These are phyloP conservation scores for Solanum hybrid DNA, from an alignment of 305 asterid genomes.

Conservation along the genomic window DNA sequence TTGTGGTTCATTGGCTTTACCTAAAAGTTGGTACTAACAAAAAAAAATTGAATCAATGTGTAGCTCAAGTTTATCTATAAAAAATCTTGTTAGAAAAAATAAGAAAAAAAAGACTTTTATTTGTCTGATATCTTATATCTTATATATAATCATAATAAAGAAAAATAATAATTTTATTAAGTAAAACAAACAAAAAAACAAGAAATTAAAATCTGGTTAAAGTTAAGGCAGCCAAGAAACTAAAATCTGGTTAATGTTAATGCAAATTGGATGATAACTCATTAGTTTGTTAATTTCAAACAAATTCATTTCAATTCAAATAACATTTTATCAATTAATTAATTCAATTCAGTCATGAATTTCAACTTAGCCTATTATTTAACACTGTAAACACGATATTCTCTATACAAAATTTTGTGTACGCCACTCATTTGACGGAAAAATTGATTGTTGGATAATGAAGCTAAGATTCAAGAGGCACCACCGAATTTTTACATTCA, in stretches of 20 bases:
- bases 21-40: neutral
- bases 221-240: neutral
- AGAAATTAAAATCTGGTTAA: neutral
- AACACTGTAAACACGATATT: neutral
- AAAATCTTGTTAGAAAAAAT: neutral
- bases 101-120: neutral
- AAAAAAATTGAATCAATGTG: neutral
- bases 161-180: neutral
- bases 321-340: neutral
- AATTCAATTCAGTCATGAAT: neutral
- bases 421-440: neutral
- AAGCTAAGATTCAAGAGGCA: neutral
- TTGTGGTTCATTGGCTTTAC: neutral
- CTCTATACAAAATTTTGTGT: neutral
- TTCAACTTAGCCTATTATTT: neutral
- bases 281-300: neutral
- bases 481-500: neutral
- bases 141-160: neutral
- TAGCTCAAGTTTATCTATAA: neutral
- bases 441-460: neutral
- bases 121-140: neutral
- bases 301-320: neutral
- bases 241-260: neutral
- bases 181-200: neutral
- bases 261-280: neutral